Percentiles rank a stretch among this genome's conserved stretches.
Conservation (phyloP, 345 rosid genomes). For the Anacardium occidentale region DNA sequence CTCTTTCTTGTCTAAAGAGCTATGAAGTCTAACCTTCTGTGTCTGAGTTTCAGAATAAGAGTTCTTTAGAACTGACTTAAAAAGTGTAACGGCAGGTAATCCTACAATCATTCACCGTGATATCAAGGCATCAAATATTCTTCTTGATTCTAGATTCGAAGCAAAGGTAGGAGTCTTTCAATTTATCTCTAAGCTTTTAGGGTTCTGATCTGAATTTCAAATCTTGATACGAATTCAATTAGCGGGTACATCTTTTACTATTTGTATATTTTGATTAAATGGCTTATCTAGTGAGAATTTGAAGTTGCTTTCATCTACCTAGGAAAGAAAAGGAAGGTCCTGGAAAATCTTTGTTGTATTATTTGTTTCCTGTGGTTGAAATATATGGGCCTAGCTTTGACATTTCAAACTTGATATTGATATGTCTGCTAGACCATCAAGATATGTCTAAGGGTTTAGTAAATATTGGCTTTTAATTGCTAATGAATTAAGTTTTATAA, state of each 20-base stretch:
- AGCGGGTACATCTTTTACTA: not conserved
- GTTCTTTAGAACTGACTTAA: not conserved
- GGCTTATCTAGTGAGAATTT: not conserved
- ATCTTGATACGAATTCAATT: not conserved
- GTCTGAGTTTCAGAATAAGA: not conserved
- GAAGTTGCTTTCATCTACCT: not conserved
- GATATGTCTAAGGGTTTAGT: no score
- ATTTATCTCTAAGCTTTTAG: not conserved
- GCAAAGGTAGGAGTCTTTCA: conserved; percentile 56
- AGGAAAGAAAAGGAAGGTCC: no score
- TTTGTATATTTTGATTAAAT: not conserved
- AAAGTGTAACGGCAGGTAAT: conserved; percentile 43
- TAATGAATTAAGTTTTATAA: conserved; percentile 6
- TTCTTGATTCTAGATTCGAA: conserved; percentile 68
- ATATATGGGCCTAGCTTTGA: no score
- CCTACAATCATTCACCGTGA: conserved; percentile 85
- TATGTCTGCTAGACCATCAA: no score
- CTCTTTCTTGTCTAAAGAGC: not conserved
- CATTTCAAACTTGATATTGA: no score
- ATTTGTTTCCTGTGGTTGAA: no score
- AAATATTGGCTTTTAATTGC: no score
- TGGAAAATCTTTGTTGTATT: no score
- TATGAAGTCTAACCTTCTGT: not conserved
- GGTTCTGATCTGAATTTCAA: not conserved
- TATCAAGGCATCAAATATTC: conserved; percentile 83